A percentile compares a stretch with the other conserved stretches of the same genome.
Evolutionary conservation across 176 grass and related monocot genomes (phyloP).

Genomic region (Carex parvula): DNA sequence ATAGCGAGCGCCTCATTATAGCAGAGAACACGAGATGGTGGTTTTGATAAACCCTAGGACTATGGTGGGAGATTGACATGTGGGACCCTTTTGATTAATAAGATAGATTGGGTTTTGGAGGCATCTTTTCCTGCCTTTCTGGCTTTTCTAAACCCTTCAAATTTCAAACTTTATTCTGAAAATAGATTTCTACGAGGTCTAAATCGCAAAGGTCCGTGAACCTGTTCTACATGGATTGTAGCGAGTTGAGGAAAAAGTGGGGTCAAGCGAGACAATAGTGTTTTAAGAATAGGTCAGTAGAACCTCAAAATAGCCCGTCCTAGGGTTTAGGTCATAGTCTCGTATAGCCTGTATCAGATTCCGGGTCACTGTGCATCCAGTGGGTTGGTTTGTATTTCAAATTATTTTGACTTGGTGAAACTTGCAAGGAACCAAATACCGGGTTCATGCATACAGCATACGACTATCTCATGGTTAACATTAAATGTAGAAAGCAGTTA

Average conservation of each 20-base stretch:
- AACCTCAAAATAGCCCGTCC: background rate
- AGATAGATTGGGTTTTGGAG: constrained; percentile 40
- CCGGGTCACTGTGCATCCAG: background rate
- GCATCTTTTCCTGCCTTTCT: constrained; percentile 41
- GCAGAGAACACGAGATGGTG: constrained; percentile 29
- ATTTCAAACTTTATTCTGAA: background rate
- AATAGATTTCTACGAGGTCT: background rate
- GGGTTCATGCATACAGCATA: too few relatives aligned
- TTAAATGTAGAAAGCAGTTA: too few relatives aligned
- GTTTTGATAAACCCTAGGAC: constrained; percentile 35
- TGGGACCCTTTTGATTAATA: background rate
- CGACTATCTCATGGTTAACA: too few relatives aligned
- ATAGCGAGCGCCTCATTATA: constrained; percentile 10
- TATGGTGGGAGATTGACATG: constrained; percentile 19
- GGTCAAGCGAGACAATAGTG: background rate
- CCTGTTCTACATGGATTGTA: background rate
- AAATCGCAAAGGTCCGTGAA: background rate
- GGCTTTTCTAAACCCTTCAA: constrained; percentile 31
- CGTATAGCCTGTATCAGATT: background rate
- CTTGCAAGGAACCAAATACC: too few relatives aligned
- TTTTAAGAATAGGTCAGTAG: constrained; percentile 17
- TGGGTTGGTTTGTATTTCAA: background rate
- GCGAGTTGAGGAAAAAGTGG: background rate
- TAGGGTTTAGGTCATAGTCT: background rate
- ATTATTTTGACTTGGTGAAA: background rate